Base-by-base conservation (phyloP, 2,329 filamentous ascomycete genomes). In the Didymella exigua region DNA sequence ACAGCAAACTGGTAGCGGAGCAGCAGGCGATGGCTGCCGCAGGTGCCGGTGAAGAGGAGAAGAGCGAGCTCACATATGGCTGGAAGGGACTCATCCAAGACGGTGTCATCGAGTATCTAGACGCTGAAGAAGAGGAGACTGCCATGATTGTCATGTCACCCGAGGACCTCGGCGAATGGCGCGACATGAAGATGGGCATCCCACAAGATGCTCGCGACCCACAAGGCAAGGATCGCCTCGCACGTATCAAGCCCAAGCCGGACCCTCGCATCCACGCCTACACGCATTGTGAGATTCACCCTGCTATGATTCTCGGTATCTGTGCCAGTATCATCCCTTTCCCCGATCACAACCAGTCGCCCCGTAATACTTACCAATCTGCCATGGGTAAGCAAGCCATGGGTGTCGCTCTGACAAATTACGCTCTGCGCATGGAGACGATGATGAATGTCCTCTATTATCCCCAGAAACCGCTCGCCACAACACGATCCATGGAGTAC, bases 301-400 rank as follows among this genome's bases (percentile, higher is more conserved):
- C 95, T 18, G 96, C 92, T 77, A 99, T 99, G 95, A 95, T 99
- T 75, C 80, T 99, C 50, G 95, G 95, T 73, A 96, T 99, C 61
- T 99, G 96, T 73, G 95, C 95, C 68, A 97, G 93, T 79, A 99
- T 99, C 76, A 99, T 99, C 81, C 95, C 95, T 0, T 99, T 99
- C 86, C 95, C 96, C 1, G 95, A 99, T 79, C 95, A 99, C 81
- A 99, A 99, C 75, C 91, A 96, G 85, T 98, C 93, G 60, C 95
- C 95, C 63, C 89, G 95, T 89, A 99, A 99, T 74, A 98, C 93
- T 4, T 99, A 97, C 77, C 93, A 98, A 79, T 97, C 93, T 69
- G 95, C 95, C 73, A 99, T 99, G 95, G 95, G 96, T 81, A 99
- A 99, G 79, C 95, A 99, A 84, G 95, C 95, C 59, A 99, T 99